Percentiles rank a stretch among this genome's conserved stretches.
Evolutionary conservation across 305 asterid genomes (phyloP).

Genomic region (Solanum hybrid): DNA sequence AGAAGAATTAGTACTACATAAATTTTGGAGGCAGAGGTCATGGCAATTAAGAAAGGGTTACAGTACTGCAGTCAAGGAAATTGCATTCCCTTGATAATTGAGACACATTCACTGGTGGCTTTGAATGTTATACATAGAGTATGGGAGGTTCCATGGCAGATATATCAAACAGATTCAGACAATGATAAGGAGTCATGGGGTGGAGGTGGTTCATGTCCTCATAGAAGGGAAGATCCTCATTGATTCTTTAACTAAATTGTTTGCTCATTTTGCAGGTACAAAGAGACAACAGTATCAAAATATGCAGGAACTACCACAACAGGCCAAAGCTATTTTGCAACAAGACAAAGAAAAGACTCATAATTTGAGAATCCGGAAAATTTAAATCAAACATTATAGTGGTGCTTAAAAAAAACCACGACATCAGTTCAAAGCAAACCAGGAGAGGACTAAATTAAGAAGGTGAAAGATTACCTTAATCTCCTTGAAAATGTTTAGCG

Average conservation of each 20-base stretch:
- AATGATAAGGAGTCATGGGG: background rate
- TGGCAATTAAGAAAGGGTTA: background rate
- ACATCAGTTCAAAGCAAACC: background rate
- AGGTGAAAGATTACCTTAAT: background rate
- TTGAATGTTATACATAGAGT: too few relatives aligned
- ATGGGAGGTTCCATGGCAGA: too few relatives aligned
- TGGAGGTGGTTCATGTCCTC: background rate
- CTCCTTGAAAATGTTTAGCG: background rate
- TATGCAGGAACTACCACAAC: background rate
- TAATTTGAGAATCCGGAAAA: background rate
- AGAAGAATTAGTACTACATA: background rate
- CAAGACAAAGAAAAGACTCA: background rate
- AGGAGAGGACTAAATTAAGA: background rate
- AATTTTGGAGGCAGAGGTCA: background rate
- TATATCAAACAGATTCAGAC: too few relatives aligned
- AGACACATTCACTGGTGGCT: too few relatives aligned
- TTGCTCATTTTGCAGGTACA: background rate
- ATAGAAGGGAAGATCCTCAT: background rate
- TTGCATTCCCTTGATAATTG: too few relatives aligned
- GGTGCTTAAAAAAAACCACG: background rate
- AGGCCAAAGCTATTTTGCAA: background rate
- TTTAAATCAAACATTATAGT: too few relatives aligned
- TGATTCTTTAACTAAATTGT: background rate
- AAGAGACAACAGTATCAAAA: background rate
- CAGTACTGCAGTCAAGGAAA: too few relatives aligned